Conservation (phyloP, 78 protist species). For the Dictyostelium firmibasis region DNA sequence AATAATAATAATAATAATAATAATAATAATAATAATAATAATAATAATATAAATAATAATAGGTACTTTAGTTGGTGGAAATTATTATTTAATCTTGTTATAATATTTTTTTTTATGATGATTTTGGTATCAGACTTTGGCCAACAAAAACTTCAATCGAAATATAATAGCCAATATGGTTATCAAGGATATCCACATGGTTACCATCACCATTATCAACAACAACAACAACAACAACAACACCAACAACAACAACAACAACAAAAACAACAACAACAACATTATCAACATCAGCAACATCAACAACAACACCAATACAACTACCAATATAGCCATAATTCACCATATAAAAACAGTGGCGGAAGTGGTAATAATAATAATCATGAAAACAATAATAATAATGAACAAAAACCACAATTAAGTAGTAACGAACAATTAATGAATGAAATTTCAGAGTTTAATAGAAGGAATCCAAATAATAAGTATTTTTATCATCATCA, state of each 20-base stretch:
- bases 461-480: background rate
- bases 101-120: constrained; percentile 5
- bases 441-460: background rate
- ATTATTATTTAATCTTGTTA: background rate
- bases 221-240: background rate
- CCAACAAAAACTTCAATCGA: background rate
- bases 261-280: constrained; percentile 6
- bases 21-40: background rate
- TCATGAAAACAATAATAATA: background rate
- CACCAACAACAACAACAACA: background rate
- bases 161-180: background rate
- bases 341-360: background rate
- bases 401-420: background rate
- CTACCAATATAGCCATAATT: background rate
- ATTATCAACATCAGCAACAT: background rate
- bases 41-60: background rate
- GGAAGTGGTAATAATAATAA: background rate
- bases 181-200: background rate
- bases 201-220: background rate
- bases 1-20: background rate
- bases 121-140: background rate
- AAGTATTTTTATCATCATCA: background rate
- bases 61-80: background rate
- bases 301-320: background rate
- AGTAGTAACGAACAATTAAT: background rate